Evolutionary conservation across 345 rosid genomes (phyloP), one percentile per base, ranked within the genome.

Genomic region (Microthlaspi erraticum): DNA sequence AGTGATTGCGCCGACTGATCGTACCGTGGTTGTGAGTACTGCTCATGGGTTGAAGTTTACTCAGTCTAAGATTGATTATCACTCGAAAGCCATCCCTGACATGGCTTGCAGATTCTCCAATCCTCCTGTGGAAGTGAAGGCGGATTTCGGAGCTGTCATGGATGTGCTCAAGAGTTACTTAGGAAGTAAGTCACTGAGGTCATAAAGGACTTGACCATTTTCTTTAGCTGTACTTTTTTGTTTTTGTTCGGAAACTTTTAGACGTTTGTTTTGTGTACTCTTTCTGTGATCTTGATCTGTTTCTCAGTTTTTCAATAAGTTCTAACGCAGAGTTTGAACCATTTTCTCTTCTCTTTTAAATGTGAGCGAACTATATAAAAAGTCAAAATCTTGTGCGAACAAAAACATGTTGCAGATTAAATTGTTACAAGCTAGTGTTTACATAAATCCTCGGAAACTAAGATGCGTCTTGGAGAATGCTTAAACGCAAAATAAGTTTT

Each of bases 31-130:
- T 76, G 98, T 92, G 45, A 92, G 95, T 66, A 92, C 98, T 2
- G 96, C 98, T 54, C 98, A 90, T 34, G 96, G 98, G 65, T 82
- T 92, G 86, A 92, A 92, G 78, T 88, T 92, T 59, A 81, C 96
- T 1, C 89, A 92, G 48, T 83, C 91, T 9, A 90, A 92, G 89
- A 67, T 92, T 38, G 93, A 90, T 71, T 92, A 90, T 60, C 96
- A 92, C 74, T 90, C 96, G 2, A 87, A 80, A 44, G 78, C 70
- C 13, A 92, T 92, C 36, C 81, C 81, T 1, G 98, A 86, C 59
- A 90, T 90, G 96, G 89, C 87, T 72, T 88, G 96, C 78, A 69
- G 74, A 73, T 84, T 80, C 64, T 87, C 97, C 3, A 93, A 90
- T 61, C 97, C 89, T 0, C 97, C 97, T 0, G 83, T 87, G 57